These are phyloP conservation scores for Venturia oleaginea DNA, from an alignment of 2,329 filamentous ascomycete genomes.

Conservation along the genomic window DNA sequence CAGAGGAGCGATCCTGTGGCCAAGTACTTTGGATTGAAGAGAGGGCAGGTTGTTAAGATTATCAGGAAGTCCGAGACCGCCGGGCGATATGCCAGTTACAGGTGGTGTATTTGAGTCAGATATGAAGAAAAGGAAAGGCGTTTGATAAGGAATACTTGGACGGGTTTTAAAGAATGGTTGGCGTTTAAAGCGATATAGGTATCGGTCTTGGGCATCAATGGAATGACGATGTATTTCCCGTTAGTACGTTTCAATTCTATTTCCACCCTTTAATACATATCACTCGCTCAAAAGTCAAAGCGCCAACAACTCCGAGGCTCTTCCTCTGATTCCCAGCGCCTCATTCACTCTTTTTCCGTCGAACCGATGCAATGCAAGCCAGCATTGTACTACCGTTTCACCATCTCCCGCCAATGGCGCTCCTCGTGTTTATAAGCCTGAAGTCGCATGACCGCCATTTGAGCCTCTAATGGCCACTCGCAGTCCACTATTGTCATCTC, in stretches of 20 bases:
- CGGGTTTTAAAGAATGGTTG: not conserved
- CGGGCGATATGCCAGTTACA: conserved; percentile 89
- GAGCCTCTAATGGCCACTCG: too few species aligned
- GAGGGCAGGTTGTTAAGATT: conserved; percentile 96
- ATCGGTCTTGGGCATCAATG: not conserved
- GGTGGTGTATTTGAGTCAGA: conserved; percentile 11
- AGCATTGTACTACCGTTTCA: too few species aligned
- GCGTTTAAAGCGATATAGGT: not conserved
- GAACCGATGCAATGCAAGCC: too few species aligned
- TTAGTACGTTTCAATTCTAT: not conserved
- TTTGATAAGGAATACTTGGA: conserved; percentile 7
- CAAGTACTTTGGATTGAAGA: conserved; percentile 78
- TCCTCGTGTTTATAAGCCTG: too few species aligned
- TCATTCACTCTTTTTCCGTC: too few species aligned
- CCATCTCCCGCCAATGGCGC: too few species aligned
- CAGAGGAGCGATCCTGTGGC: conserved; percentile 87
- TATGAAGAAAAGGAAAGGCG: not conserved
- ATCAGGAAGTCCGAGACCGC: conserved; percentile 93
- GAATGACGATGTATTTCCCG: not conserved
- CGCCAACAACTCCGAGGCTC: too few species aligned
- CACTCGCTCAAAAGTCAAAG: too few species aligned
- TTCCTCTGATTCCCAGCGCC: too few species aligned
- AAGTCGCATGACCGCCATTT: too few species aligned
- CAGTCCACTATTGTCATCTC: too few species aligned
- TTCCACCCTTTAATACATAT: not conserved